Base-by-base conservation (phyloP, 106 monocot species). In the Vanilla planifolia region DNA sequence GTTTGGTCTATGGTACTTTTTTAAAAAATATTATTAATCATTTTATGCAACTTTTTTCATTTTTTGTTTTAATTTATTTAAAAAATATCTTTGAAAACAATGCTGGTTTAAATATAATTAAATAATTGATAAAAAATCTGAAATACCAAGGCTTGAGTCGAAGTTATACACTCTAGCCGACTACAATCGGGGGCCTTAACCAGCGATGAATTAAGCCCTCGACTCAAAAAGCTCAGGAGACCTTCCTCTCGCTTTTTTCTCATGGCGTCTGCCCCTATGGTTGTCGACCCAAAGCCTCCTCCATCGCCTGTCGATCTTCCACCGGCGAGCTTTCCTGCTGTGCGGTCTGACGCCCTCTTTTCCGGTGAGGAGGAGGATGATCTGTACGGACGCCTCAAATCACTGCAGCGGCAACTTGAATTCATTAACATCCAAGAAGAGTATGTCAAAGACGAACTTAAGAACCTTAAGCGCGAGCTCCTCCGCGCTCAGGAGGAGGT, bases 371-470 rank as follows among this genome's bases (percentile, higher is more conserved):
- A 84, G 36, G 69, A 70, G 21, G 68, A 68, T 23, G 69, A 70
- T 50, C 88, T 88, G 19, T 98, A 92, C 71, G 76, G 87, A 34
- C 72, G 80, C 43, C 72, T 92, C 71, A 98, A 98, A 45, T 81
- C 84, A 6, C 84, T 88, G 6, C 79, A 85, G 73, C 87, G 98
- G 22, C 81, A 81, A 70, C 71, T 98, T 11, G 92, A 92, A 75
- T 98, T 98, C 80, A 71, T 95, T 66, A 89, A 89, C 59, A 89
- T 95, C 64, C 94, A 94, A 59, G 93, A 94, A 73, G 89, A 94
- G 68, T 94, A 94, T 73, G 86, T 89, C n/a, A 94, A 94, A 75
- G 96, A 98, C 67, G 96, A 98, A 75, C 91, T 78, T 71, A 98
- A 92, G 88, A 98, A 98, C 67, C 96, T 98, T n/a, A 98, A 98